A percentile compares a stretch with the other conserved stretches of the same genome.
Conservation (phyloP, 2,329 filamentous ascomycete genomes). For the Xylaria sp. region DNA sequence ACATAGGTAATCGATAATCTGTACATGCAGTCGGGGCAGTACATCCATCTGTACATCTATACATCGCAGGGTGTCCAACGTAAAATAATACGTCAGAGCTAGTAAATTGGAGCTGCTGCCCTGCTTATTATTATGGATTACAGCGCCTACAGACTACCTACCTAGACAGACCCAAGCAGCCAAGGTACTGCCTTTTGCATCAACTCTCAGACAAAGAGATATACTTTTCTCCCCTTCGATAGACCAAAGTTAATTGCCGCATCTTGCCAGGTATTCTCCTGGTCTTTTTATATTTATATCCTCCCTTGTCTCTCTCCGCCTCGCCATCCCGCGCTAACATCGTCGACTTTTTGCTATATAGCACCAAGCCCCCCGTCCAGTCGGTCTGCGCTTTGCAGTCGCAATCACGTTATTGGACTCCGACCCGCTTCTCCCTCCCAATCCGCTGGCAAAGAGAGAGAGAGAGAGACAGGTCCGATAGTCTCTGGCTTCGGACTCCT, state of each 20-base stretch:
- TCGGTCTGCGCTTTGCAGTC: not conserved
- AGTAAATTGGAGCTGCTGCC: conserved; percentile 21
- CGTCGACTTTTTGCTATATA: not conserved
- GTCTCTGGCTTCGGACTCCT: not conserved
- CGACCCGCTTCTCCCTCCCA: not conserved
- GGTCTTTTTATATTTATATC: no score
- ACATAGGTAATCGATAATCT: conserved; percentile 5
- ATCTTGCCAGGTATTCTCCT: not conserved
- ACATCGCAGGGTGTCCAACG: not conserved
- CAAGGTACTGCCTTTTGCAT: not conserved
- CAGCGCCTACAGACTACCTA: conserved; percentile 1
- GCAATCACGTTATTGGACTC: not conserved
- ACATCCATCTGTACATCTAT: no score
- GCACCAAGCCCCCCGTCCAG: not conserved
- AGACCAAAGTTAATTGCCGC: not conserved
- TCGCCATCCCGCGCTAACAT: no score
- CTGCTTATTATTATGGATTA: conserved; percentile 16
- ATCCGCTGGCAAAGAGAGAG: no score
- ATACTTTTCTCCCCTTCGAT: not conserved
- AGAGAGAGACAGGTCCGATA: not conserved
- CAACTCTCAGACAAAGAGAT: conserved; percentile 8
- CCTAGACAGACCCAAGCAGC: not conserved
- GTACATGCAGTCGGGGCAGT: not conserved
- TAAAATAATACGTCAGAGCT: conserved; percentile 25
- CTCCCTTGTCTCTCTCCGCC: no score